Percentiles rank a stretch among this genome's conserved stretches.
phyloP scores from a whole-genome alignment of 495 filamentous ascomycete species.

The Glarea lozoyensis region DNA sequence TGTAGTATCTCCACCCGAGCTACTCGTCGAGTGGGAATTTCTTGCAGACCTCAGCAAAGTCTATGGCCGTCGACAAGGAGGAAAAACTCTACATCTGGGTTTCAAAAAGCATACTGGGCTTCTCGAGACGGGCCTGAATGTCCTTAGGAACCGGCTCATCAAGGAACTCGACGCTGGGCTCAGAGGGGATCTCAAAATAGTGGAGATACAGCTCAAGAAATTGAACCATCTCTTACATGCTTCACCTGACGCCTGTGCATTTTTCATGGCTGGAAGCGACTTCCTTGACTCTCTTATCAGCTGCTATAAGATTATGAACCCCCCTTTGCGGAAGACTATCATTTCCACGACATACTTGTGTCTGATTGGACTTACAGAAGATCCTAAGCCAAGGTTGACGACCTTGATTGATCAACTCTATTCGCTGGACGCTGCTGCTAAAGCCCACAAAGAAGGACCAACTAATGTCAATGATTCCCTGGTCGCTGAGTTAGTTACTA shows the following conservation, averaged over 20 bases:
- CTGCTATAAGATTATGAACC: slow-evolving; percentile 53
- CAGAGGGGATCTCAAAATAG: slow-evolving; percentile 35
- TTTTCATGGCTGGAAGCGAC: slow-evolving; percentile 75
- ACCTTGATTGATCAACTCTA: slow-evolving; percentile 74
- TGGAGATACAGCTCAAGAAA: slow-evolving; percentile 35
- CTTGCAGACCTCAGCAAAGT: slow-evolving; percentile 45
- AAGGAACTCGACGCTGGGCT: slow-evolving; percentile 40
- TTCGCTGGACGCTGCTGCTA: slow-evolving; percentile 60
- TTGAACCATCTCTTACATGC: slow-evolving; percentile 43
- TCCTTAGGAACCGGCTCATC: slow-evolving; percentile 11
- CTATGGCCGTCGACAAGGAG: slow-evolving; percentile 42
- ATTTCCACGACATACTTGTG: slow-evolving; percentile 64
- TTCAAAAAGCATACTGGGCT: slow-evolving; percentile 14
- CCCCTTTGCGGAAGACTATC: slow-evolving; percentile 50
- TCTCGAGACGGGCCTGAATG: slow-evolving; percentile 11
- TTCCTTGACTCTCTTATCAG: slow-evolving; percentile 67
- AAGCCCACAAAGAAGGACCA: slow-evolving; percentile 41
- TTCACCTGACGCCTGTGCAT: slow-evolving; percentile 42
- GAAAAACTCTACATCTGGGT: slow-evolving; percentile 20
- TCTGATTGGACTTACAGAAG: slow-evolving; percentile 56
- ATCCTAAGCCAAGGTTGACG: slow-evolving; percentile 56
- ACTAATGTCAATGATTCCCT: slow-evolving; percentile 44
- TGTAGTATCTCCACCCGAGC: slow-evolving; percentile 30
- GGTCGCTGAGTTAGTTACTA: slow-evolving; percentile 53
- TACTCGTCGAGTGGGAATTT: slow-evolving; percentile 46